Evolutionary conservation across 805 yeast species (phyloP), one percentile per base, ranked within the genome.

Genomic region (Lachancea thermotolerans): DNA sequence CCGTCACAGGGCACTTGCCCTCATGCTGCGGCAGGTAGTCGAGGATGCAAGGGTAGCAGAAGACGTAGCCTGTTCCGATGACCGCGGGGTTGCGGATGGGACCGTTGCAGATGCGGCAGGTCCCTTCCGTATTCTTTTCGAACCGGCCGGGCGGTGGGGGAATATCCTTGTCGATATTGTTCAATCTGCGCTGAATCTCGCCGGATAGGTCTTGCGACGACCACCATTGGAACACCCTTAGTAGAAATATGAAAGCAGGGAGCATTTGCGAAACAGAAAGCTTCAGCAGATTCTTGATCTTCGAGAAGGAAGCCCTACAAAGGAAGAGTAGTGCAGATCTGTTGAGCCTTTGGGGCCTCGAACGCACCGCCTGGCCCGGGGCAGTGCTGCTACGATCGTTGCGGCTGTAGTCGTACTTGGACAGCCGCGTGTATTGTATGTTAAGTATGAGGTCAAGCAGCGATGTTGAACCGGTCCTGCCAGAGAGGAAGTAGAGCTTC

Each of bases 221-320:
- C 95, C 95, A 90, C 96, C 97, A 90, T 62, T 90, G 97, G 31
- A 88, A 70, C 54, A 90, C 86, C 65, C 88, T 87, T 49, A 90
- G 71, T 18, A 81, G 57, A 59, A 91, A 89, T 42, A 90, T 82
- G 2, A 95, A 86, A 0, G 83, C 73, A 0, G 96, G 96, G 65
- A 91, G 78, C 37, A 81, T 61, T 2, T 28, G 47, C 15, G 47
- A 44, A 3, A 33, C 47, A 17, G 40, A 35, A 16, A 14, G 11
- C 31, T 35, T 32, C 18, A 35, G 6, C 10, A 39, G 28, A 3
- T 41, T 21, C 10, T 25, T 41, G 7, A 36, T 6, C 30, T 27
- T 34, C 14, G 43, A 40, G 21, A 35, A n/a, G 33, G 33, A 40
- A 18, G 28, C 16, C 27, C 18, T 18, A 8, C 27, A n/a, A 10